Conservation (phyloP, 768 basidiomycete genomes). For the Lactifluus piperatus region DNA sequence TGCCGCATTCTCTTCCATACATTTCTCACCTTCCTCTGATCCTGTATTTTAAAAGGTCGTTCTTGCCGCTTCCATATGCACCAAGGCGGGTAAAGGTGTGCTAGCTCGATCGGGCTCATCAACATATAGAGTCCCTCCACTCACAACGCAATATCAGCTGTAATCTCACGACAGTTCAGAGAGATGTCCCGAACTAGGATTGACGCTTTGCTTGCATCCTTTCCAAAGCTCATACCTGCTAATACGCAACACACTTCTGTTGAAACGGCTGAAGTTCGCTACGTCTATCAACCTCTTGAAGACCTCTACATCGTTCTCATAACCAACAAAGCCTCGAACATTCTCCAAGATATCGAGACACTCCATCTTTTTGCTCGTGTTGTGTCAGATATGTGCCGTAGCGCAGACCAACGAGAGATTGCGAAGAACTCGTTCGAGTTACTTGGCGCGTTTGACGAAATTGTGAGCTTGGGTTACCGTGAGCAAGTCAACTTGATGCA, state of each 20-base stretch:
- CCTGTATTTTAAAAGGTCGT: conserved; percentile 54
- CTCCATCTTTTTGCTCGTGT: conserved; percentile 90
- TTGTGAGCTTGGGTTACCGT: conserved; percentile 82
- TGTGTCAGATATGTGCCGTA: conserved; percentile 85
- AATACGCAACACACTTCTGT: conserved; percentile 96
- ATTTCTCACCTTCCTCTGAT: neutral
- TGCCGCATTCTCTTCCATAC: neutral
- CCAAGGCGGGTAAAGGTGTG: conserved; percentile 86
- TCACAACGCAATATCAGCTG: conserved; percentile 42
- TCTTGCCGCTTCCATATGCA: conserved; percentile 90
- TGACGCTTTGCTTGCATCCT: conserved; percentile 91
- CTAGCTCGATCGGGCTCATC: neutral
- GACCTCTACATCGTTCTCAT: conserved; percentile 96
- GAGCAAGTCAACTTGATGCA: conserved; percentile 75
- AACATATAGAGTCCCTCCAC: neutral
- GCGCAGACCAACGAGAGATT: conserved; percentile 84
- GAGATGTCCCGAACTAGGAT: conserved; percentile 89
- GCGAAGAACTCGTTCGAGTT: conserved; percentile 87
- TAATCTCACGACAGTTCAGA: conserved; percentile 93
- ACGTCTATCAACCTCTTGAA: conserved; percentile 94
- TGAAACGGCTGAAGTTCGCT: conserved; percentile 90
- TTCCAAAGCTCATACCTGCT: conserved; percentile 93
- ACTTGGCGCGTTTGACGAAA: conserved; percentile 92
- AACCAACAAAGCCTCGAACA: conserved; percentile 98
- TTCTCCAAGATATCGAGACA: conserved; percentile 96